Evolutionary conservation across 2,329 filamentous ascomycete genomes (phyloP).

Genomic region (Neopestalotiopsis sp.): DNA sequence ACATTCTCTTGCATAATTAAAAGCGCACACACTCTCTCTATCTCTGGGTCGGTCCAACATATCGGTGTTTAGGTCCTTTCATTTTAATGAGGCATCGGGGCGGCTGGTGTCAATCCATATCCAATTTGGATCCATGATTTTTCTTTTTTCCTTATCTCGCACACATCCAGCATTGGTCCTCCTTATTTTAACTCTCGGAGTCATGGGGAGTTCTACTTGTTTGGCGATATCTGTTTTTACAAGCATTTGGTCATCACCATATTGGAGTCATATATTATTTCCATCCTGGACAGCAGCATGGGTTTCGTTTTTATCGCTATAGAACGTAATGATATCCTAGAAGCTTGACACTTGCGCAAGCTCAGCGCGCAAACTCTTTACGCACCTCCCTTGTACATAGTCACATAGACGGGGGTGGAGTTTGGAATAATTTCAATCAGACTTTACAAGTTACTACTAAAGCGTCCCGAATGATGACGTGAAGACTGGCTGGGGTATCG

Average conservation of each 20-base stretch:
- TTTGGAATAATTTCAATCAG: neutral
- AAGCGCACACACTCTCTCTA: neutral
- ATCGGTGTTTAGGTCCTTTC: neutral
- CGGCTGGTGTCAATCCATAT: neutral
- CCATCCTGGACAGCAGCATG: neutral
- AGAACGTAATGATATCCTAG: slow-evolving; percentile 12
- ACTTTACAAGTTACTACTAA: neutral
- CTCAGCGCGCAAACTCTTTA: neutral
- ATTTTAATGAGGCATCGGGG: slow-evolving; percentile 5
- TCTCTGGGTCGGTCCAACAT: neutral
- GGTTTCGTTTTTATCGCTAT: slow-evolving; percentile 2
- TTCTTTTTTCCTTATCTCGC: neutral
- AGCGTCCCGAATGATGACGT: too few relatives aligned
- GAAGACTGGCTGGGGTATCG: too few relatives aligned
- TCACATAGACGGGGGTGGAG: neutral
- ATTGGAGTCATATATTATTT: neutral
- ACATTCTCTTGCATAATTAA: neutral
- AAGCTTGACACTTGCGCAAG: neutral
- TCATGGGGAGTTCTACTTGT: neutral
- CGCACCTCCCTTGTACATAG: neutral
- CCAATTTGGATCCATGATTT: neutral
- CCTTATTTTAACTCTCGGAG: neutral
- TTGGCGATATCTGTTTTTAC: neutral
- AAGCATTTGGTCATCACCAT: slow-evolving; percentile 1
- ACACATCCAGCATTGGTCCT: neutral